Percentiles rank a stretch among this genome's conserved stretches.
These are phyloP conservation scores for Wickerhamomyces sp. DNA, from an alignment of 1,139 yeast species.

Conservation along the genomic window DNA sequence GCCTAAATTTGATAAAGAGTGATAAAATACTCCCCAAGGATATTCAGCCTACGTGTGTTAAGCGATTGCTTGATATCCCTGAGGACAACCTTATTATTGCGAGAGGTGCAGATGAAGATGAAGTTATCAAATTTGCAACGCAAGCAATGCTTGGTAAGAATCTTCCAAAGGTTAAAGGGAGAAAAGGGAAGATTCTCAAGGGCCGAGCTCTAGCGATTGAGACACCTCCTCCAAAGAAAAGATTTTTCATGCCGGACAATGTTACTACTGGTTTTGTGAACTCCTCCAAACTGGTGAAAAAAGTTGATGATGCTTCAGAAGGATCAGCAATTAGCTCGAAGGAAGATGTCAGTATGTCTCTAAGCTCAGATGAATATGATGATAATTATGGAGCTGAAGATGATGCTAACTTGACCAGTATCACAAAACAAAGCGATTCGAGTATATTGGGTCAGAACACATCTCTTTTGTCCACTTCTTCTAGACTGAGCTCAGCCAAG, in stretches of 20 bases:
- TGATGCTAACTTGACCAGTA: not conserved
- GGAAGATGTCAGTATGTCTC: conserved; percentile 5
- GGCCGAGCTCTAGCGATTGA: not conserved
- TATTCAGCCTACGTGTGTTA: conserved; percentile 50
- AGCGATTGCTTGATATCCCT: conserved; percentile 58
- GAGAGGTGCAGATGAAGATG: conserved; percentile 60
- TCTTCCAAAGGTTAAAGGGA: conserved; percentile 3
- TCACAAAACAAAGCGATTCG: not conserved
- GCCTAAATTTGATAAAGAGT: conserved; percentile 39
- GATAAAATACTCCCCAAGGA: conserved; percentile 65
- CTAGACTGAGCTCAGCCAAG: not conserved
- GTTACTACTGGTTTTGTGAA: conserved; percentile 65
- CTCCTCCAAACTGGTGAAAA: conserved; percentile 48
- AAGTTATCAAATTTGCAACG: conserved; percentile 58
- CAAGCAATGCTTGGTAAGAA: conserved; percentile 34
- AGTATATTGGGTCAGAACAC: too few species aligned
- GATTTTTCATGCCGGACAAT: conserved; percentile 75
- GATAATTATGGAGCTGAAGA: not conserved
- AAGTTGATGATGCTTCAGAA: conserved; percentile 16
- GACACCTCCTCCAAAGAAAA: conserved; percentile 25
- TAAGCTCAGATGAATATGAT: conserved; percentile 17
- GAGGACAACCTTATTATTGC: conserved; percentile 58
- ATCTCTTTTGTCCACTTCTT: not conserved
- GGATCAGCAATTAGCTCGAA: conserved; percentile 1
- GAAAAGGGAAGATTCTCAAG: not conserved